Percentiles rank a stretch among this genome's conserved stretches.
These are phyloP conservation scores for Ceratocystis eucalypticola DNA, from an alignment of 2,329 filamentous ascomycete species.

Conservation along the genomic window DNA sequence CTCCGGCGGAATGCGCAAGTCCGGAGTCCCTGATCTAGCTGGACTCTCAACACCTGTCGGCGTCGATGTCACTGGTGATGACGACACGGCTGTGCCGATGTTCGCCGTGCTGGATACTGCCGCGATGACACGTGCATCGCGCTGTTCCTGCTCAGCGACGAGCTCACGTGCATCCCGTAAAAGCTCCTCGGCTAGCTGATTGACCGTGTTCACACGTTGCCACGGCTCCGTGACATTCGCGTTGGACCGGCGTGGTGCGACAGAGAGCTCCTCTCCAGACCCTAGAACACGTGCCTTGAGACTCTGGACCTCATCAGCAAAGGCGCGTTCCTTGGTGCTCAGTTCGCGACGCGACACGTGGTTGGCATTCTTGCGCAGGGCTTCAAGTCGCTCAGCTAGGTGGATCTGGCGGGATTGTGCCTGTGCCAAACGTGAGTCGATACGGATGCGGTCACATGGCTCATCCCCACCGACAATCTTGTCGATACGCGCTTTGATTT, in stretches of 20 bases:
- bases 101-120: slow-evolving; percentile 9
- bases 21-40: slow-evolving; percentile 26
- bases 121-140: slow-evolving; percentile 13
- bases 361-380: slow-evolving; percentile 35
- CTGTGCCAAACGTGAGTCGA: slow-evolving; percentile 34
- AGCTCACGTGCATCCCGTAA: slow-evolving; percentile 37
- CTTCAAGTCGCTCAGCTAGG: slow-evolving; percentile 47
- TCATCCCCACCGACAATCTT: slow-evolving; percentile 42
- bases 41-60: slow-evolving; percentile 19
- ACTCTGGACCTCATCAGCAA: slow-evolving; percentile 36
- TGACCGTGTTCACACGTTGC: slow-evolving; percentile 45
- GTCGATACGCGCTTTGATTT: slow-evolving; percentile 54
- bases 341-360: slow-evolving; percentile 32
- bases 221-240: slow-evolving; percentile 36
- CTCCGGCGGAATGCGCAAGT: slow-evolving; percentile 43
- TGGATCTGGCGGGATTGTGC: slow-evolving; percentile 43
- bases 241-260: slow-evolving; percentile 26
- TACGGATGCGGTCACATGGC: slow-evolving; percentile 41
- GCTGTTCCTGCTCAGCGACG: slow-evolving; percentile 21
- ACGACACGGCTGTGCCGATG: slow-evolving; percentile 5
- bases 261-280: slow-evolving; percentile 21
- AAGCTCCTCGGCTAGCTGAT: slow-evolving; percentile 40
- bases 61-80: slow-evolving; percentile 21
- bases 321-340: slow-evolving; percentile 34
- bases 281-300: slow-evolving; percentile 40